These are phyloP conservation scores for Darksidea phi DNA, from an alignment of 495 filamentous ascomycete species.

Conservation along the genomic window DNA sequence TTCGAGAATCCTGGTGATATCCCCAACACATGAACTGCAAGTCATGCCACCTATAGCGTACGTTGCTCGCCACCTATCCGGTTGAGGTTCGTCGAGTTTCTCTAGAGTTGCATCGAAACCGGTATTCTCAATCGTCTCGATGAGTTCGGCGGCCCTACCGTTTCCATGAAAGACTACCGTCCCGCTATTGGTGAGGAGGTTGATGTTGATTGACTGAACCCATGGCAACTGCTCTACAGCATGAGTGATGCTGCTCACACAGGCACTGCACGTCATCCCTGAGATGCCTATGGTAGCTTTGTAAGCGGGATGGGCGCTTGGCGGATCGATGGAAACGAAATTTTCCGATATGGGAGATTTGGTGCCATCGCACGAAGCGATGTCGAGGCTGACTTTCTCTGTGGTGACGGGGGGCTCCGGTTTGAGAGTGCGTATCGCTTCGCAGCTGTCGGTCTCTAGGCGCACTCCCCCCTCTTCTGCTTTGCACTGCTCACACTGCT, in stretches of 20 bases:
- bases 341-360: slow-evolving; percentile 2
- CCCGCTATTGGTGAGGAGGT: slow-evolving; percentile 60
- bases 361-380: background rate
- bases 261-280: slow-evolving; percentile 69
- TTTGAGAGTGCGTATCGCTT: background rate
- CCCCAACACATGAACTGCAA: slow-evolving; percentile 70
- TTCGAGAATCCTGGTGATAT: slow-evolving; percentile 63
- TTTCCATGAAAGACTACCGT: slow-evolving; percentile 50
- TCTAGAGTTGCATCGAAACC: slow-evolving; percentile 58
- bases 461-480: slow-evolving; percentile 20
- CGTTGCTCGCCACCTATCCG: slow-evolving; percentile 50
- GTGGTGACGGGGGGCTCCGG: slow-evolving; percentile 6
- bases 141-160: slow-evolving; percentile 47
- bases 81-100: slow-evolving; percentile 41
- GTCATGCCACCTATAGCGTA: slow-evolving; percentile 82
- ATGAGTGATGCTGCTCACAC: slow-evolving; percentile 55
- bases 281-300: slow-evolving; percentile 53
- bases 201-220: slow-evolving; percentile 56
- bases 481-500: slow-evolving; percentile 34
- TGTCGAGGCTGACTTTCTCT: slow-evolving; percentile 6
- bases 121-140: slow-evolving; percentile 53
- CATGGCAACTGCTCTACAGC: slow-evolving; percentile 52
- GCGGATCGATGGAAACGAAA: slow-evolving; percentile 26
- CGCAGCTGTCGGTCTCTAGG: background rate
- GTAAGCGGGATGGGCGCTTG: slow-evolving; percentile 27